Evolutionary conservation across 495 filamentous ascomycete species (phyloP).

Genomic region (Mytilinidion resinicola): DNA sequence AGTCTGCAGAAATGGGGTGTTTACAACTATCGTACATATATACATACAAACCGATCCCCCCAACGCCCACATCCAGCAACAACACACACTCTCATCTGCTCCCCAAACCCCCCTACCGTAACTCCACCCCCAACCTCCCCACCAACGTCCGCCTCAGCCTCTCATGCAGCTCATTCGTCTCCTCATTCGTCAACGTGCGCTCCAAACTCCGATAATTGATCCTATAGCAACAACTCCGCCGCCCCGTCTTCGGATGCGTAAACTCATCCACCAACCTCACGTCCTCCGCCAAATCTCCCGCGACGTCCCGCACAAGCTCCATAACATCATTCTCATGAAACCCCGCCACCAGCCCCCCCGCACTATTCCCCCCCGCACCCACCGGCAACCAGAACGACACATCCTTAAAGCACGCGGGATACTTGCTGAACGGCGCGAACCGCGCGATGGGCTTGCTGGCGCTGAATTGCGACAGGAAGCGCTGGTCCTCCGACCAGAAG

Average conservation of each 20-base stretch:
- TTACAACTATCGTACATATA: too few relatives aligned
- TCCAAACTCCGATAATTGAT: constrained; percentile 90
- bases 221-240: constrained; percentile 82
- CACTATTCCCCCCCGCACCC: constrained; percentile 11
- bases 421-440: constrained; percentile 81
- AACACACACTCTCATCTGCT: background rate
- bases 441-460: constrained; percentile 47
- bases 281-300: constrained; percentile 79
- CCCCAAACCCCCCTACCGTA: constrained; percentile 50
- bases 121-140: constrained; percentile 67
- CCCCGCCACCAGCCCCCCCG: background rate
- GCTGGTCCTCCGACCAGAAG: constrained; percentile 82
- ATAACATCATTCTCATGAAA: constrained; percentile 97
- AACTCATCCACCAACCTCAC: constrained; percentile 80
- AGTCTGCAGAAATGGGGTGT: too few relatives aligned
- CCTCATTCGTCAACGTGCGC: constrained; percentile 73
- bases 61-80: too few relatives aligned
- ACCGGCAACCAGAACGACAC: constrained; percentile 82
- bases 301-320: constrained; percentile 79
- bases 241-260: constrained; percentile 74
- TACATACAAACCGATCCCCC: too few relatives aligned
- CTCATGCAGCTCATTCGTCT: constrained; percentile 71
- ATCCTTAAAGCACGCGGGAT: constrained; percentile 82
- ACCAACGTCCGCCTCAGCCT: constrained; percentile 56
- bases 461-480: constrained; percentile 77